Conservation (phyloP, 1,139 yeast species). For the Lodderomyces metapsilosis region DNA sequence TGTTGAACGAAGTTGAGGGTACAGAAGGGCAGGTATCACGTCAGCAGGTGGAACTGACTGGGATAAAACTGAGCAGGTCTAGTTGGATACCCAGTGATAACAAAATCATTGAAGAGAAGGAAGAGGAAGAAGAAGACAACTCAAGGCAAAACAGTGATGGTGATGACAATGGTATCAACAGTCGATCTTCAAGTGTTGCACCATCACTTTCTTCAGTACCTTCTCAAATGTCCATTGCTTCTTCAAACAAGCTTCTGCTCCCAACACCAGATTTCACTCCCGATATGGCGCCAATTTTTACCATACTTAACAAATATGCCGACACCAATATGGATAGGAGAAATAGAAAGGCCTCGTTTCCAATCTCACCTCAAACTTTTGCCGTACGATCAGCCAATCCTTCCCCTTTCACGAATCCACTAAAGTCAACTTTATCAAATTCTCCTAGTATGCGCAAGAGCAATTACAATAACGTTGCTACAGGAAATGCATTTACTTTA, state of each 20-base stretch:
- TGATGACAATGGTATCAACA: conserved; percentile 12
- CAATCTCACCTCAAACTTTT: conserved; percentile 16
- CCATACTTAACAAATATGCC: conserved; percentile 27
- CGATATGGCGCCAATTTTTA: conserved; percentile 38
- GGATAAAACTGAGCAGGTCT: conserved; percentile 4
- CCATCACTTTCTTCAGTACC: conserved; percentile 8
- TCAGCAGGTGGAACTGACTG: not conserved
- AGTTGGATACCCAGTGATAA: not conserved
- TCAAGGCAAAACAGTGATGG: conserved; percentile 10
- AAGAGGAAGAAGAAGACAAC: conserved; percentile 10
- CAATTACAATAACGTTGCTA: conserved; percentile 4
- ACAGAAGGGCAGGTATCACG: not conserved
- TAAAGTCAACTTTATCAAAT: conserved; percentile 16
- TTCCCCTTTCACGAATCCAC: conserved; percentile 25
- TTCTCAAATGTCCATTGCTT: conserved; percentile 7
- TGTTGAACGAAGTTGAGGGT: conserved; percentile 13
- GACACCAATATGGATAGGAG: not conserved
- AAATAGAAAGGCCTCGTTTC: conserved; percentile 12
- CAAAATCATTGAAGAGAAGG: conserved; percentile 15
- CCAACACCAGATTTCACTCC: conserved; percentile 48
- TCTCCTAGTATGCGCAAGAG: conserved; percentile 6
- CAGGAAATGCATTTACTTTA: conserved; percentile 24
- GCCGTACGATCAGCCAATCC: conserved; percentile 19
- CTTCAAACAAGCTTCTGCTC: conserved; percentile 20
- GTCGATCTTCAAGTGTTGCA: conserved; percentile 9